phyloP scores from a whole-genome alignment of 106 monocot species.

The Acorus calamus region DNA sequence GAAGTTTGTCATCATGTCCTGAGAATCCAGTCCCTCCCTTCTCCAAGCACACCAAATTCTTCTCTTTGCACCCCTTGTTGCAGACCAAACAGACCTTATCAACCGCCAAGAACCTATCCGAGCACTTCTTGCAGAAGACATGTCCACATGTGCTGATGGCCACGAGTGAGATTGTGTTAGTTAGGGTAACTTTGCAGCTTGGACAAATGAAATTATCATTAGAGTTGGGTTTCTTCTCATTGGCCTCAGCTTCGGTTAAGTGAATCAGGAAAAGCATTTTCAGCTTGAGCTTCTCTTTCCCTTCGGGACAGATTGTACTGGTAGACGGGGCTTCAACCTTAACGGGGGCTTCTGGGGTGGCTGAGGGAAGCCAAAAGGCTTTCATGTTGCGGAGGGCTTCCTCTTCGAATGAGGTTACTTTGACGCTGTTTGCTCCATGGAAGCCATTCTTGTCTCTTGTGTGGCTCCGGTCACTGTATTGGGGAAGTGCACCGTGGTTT shows the following conservation, averaged over 20 bases:
- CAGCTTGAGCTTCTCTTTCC: conserved; percentile 89
- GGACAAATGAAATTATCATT: conserved; percentile 62
- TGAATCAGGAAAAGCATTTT: conserved; percentile 69
- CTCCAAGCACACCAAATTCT: conserved; percentile 50
- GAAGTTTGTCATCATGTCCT: conserved; percentile 65
- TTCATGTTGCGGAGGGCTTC: conserved; percentile 97
- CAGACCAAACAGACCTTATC: conserved; percentile 79
- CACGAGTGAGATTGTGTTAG: conserved; percentile 73
- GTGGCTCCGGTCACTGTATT: conserved; percentile 41
- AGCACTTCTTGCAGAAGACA: conserved; percentile 92
- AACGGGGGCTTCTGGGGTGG: conserved; percentile 70
- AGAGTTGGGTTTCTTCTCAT: conserved; percentile 12
- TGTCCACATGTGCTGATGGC: conserved; percentile 79
- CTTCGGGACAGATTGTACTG: conserved; percentile 73
- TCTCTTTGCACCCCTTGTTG: conserved; percentile 68
- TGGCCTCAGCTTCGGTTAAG: conserved; percentile 42
- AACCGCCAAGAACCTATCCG: conserved; percentile 51
- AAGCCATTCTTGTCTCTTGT: conserved; percentile 42
- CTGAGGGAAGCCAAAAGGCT: conserved; percentile 98
- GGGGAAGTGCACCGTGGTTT: conserved; percentile 83
- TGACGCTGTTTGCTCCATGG: conserved; percentile 96
- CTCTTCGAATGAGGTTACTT: conserved; percentile 84
- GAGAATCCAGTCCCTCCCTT: conserved; percentile 94
- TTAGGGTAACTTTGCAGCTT: conserved; percentile 79
- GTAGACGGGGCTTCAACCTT: conserved; percentile 66